These are phyloP conservation scores for Tricholoma sp. DNA, from an alignment of 768 basidiomycete species.

Conservation along the genomic window DNA sequence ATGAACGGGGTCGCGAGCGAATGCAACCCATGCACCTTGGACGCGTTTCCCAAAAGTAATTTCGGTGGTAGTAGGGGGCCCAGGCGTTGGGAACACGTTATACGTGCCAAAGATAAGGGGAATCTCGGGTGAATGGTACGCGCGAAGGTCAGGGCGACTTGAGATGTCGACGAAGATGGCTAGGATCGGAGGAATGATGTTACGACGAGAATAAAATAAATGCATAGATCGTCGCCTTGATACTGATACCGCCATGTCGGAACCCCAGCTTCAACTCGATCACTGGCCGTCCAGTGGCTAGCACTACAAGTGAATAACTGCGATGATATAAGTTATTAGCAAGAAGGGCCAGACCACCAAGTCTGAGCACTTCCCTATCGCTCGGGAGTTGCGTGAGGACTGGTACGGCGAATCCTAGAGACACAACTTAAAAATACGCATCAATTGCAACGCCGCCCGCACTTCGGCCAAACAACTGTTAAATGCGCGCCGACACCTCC, in stretches of 20 bases:
- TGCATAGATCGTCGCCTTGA: conserved; percentile 12
- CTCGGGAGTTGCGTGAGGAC: conserved; percentile 24
- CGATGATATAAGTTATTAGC: neutral
- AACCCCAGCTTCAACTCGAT: conserved; percentile 24
- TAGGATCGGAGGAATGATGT: conserved; percentile 7
- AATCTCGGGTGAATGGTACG: conserved; percentile 35
- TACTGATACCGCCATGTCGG: conserved; percentile 18
- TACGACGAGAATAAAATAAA: conserved; percentile 17
- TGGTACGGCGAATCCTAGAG: conserved; percentile 22
- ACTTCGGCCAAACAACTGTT: conserved; percentile 35
- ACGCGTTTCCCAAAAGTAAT: conserved; percentile 28
- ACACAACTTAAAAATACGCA: conserved; percentile 26
- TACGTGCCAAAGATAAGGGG: conserved; percentile 36
- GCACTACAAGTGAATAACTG: conserved; percentile 25
- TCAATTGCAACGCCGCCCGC: conserved; percentile 31
- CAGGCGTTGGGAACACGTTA: conserved; percentile 18
- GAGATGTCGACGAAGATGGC: conserved; percentile 35
- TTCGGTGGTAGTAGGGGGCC: conserved; percentile 14
- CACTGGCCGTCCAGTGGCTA: conserved; percentile 18
- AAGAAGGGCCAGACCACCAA: neutral
- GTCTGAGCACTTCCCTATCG: conserved; percentile 11
- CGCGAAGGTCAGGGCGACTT: conserved; percentile 26
- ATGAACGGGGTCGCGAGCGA: conserved; percentile 31
- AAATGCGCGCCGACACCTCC: conserved; percentile 34
- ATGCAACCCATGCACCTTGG: conserved; percentile 34